These are phyloP conservation scores for Funneliformis geosporum DNA, from an alignment of 192 early-diverging fungal genomes.

Conservation along the genomic window DNA sequence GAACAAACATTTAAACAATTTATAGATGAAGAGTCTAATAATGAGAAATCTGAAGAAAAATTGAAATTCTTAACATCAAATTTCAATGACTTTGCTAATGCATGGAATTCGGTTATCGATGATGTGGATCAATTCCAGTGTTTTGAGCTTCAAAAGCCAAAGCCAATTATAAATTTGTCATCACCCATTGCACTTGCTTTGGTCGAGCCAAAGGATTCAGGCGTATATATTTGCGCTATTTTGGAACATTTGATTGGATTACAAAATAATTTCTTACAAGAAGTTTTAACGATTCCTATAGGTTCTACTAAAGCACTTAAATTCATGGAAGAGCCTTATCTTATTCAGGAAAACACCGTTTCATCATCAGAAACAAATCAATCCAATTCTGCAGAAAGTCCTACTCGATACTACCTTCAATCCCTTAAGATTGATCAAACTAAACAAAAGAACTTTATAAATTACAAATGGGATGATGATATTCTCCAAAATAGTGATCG, in stretches of 20 bases:
- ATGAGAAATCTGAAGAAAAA: neutral
- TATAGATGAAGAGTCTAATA: neutral
- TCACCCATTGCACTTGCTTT: slow-evolving; percentile 4
- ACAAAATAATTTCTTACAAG: slow-evolving; percentile 32
- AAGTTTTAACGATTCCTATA: neutral
- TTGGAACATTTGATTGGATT: slow-evolving; percentile 26
- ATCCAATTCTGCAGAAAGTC: neutral
- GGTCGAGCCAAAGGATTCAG: slow-evolving; percentile 1
- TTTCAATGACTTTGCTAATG: slow-evolving; percentile 16
- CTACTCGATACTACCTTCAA: neutral
- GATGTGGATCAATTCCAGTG: slow-evolving; percentile 30
- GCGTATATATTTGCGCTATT: slow-evolving; percentile 17
- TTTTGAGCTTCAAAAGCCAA: slow-evolving; percentile 2
- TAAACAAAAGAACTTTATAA: slow-evolving; percentile 2
- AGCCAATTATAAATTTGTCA: slow-evolving; percentile 1
- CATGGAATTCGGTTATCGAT: slow-evolving; percentile 27
- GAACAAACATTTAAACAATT: slow-evolving; percentile 14
- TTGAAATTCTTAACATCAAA: neutral
- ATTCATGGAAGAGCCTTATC: slow-evolving; percentile 19
- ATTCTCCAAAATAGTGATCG: slow-evolving; percentile 28
- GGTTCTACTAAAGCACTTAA: slow-evolving; percentile 5
- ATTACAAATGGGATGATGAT: slow-evolving; percentile 19
- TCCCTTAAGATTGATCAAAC: neutral
- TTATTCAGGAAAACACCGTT: too few species aligned
- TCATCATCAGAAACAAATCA: neutral